Evolutionary conservation across 1,284 basidiomycete species (phyloP).

Genomic region (Prillingera fragicola): DNA sequence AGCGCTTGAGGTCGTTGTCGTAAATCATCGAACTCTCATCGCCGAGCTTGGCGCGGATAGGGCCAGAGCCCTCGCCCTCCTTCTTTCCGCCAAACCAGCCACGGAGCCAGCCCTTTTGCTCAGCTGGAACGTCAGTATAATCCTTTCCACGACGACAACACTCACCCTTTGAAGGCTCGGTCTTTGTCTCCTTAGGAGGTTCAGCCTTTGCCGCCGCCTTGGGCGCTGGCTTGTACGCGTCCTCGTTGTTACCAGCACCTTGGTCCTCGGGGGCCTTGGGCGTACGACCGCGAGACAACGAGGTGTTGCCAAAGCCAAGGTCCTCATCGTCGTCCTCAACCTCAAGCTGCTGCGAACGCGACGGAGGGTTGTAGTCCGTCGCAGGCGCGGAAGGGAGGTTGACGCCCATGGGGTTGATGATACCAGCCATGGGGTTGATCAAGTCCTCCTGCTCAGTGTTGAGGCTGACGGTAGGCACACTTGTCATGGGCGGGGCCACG

Average conservation of each 20-base stretch:
- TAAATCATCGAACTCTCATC: slow-evolving; percentile 89
- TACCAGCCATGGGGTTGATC: slow-evolving; percentile 84
- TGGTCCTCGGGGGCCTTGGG: slow-evolving; percentile 44
- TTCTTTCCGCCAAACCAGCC: not conserved
- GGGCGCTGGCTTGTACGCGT: slow-evolving; percentile 12
- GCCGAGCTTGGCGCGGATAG: slow-evolving; percentile 85
- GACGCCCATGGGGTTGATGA: slow-evolving; percentile 16
- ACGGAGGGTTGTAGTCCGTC: slow-evolving; percentile 2
- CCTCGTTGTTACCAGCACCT: slow-evolving; percentile 13
- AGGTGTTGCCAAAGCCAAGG: slow-evolving; percentile 79
- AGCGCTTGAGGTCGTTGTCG: slow-evolving; percentile 88
- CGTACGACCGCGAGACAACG: slow-evolving; percentile 37
- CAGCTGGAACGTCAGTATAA: not conserved
- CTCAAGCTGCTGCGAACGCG: not conserved
- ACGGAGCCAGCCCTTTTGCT: slow-evolving; percentile 8
- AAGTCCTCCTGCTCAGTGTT: slow-evolving; percentile 58
- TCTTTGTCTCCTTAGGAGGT: slow-evolving; percentile 35
- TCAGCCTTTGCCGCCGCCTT: slow-evolving; percentile 25
- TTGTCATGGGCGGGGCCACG: slow-evolving; percentile 10
- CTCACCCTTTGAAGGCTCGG: slow-evolving; percentile 43
- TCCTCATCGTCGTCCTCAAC: slow-evolving; percentile 75
- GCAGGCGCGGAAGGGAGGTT: slow-evolving; percentile 3
- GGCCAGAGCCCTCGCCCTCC: slow-evolving; percentile 51
- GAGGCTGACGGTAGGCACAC: slow-evolving; percentile 6
- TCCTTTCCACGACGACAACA: too few relatives aligned